Evolutionary conservation across 805 yeast genomes (phyloP), one percentile per base, ranked within the genome.

Genomic region (Myxozyma monticola): DNA sequence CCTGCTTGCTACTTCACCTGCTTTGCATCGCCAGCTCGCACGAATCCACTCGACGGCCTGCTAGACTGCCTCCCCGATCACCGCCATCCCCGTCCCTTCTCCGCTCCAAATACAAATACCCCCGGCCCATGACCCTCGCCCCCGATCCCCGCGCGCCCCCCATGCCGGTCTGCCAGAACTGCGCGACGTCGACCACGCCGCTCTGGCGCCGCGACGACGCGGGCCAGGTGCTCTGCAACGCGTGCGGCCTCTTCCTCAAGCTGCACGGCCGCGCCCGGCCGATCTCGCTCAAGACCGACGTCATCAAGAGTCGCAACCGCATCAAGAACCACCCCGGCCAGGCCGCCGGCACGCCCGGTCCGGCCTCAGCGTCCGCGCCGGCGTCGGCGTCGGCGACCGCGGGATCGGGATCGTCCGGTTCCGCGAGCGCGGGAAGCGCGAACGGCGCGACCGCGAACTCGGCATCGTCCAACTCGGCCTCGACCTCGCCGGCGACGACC

Each of bases 191-290:
- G 51, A 90, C 93, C 1, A 90, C 98, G 1, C 97, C 98, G 0
- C 72, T 90, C 25, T 90, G 97, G 97, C 78, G 97, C 68, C 76
- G 97, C 57, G 96, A 90, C 69, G 96, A 89, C 63, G 80, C 86
- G 9, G 95, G 95, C 14, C 84, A 83, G 61, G 95, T 90, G 29
- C 75, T 90, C 41, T 90, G 98, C 68, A 90, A 90, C 71, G 98
- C 98, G 8, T 88, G 96, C 72, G 96, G 96, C 0, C 73, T 88
- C 42, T 88, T 88, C 63, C 71, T 89, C 52, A 90, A 90, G 69
- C 76, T 90, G 36, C 98, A 90, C 65, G 96, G 96, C 21, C 79
- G 95, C 46, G 88, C 96, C 33, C 76, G 98, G 62, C 97, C 98
- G 4, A 89, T 89, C 47, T 81, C 89, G 21, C 74, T 90, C 62